Evolutionary conservation across 805 yeast genomes (phyloP).

Genomic region (Metschnikowia orientalis): DNA sequence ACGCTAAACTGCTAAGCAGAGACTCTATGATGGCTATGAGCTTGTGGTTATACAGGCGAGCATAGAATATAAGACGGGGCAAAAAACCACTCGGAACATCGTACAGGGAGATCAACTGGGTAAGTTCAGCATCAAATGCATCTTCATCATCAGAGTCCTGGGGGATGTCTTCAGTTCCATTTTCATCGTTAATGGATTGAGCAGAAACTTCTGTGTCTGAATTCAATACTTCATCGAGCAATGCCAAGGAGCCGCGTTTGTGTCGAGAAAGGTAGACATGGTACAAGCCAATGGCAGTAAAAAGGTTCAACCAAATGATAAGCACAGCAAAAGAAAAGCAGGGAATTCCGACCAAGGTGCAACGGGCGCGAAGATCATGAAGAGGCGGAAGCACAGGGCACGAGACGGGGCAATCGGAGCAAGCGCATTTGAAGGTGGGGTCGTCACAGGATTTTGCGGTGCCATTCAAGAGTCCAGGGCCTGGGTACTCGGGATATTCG

Average conservation of each 20-base stretch:
- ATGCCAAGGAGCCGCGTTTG: too few species aligned
- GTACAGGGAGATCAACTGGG: constrained; percentile 3
- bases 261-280: constrained; percentile 27
- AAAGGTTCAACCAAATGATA: constrained; percentile 39
- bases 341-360: constrained; percentile 60
- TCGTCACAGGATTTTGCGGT: constrained; percentile 55
- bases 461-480: constrained; percentile 25
- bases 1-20: constrained; percentile 49
- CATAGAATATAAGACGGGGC: constrained; percentile 1
- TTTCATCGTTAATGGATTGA: too few species aligned
- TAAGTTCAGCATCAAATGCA: constrained; percentile 5
- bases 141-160: not conserved
- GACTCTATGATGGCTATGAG: constrained; percentile 17
- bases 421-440: constrained; percentile 69
- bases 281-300: constrained; percentile 41
- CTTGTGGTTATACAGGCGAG: constrained; percentile 2
- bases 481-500: constrained; percentile 36
- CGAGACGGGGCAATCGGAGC: constrained; percentile 79
- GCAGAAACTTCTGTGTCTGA: too few species aligned
- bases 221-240: too few species aligned
- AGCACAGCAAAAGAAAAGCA: constrained; percentile 69
- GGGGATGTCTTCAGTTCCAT: too few species aligned
- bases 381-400: constrained; percentile 68
- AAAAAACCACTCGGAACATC: not conserved
- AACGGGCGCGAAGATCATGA: constrained; percentile 30